These are phyloP conservation scores for Lolium perenne DNA, from an alignment of 176 grass and related monocot species.

Conservation along the genomic window DNA sequence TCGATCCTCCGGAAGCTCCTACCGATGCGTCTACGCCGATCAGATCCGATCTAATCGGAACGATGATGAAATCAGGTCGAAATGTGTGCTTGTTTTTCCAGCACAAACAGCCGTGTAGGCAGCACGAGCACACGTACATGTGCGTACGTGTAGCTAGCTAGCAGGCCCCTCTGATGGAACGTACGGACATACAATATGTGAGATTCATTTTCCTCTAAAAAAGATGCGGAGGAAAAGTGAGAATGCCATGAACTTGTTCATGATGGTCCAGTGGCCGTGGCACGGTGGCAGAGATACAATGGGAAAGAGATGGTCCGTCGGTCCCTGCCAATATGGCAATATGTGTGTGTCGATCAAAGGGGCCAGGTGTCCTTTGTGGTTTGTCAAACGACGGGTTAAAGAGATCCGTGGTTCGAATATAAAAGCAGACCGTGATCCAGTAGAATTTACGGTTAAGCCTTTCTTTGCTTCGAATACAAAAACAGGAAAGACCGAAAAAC, in stretches of 20 bases:
- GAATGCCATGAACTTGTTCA: background rate
- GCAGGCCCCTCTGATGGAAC: background rate
- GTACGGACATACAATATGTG: background rate
- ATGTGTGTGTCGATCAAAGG: background rate
- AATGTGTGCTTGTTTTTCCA: background rate
- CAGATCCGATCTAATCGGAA: background rate
- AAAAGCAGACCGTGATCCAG: too few relatives aligned
- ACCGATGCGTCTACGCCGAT: background rate
- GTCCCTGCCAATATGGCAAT: background rate
- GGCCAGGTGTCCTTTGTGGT: background rate
- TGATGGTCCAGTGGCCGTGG: too few relatives aligned
- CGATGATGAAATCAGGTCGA: conserved; percentile 19
- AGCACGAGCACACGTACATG: background rate
- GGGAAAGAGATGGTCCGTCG: conserved; percentile 10
- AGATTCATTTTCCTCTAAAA: background rate
- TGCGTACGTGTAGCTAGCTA: background rate
- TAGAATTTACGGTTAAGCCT: too few relatives aligned
- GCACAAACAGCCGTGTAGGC: background rate
- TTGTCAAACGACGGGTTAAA: background rate
- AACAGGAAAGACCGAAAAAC: too few relatives aligned
- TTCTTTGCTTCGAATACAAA: too few relatives aligned
- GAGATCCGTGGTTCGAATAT: too few relatives aligned
- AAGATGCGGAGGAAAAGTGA: background rate
- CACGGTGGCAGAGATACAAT: too few relatives aligned
- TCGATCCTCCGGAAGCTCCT: background rate